Percentiles rank a stretch among this genome's conserved stretches.
phyloP scores from a whole-genome alignment of 2,329 filamentous ascomycete genomes.

The Zalaria sp. region DNA sequence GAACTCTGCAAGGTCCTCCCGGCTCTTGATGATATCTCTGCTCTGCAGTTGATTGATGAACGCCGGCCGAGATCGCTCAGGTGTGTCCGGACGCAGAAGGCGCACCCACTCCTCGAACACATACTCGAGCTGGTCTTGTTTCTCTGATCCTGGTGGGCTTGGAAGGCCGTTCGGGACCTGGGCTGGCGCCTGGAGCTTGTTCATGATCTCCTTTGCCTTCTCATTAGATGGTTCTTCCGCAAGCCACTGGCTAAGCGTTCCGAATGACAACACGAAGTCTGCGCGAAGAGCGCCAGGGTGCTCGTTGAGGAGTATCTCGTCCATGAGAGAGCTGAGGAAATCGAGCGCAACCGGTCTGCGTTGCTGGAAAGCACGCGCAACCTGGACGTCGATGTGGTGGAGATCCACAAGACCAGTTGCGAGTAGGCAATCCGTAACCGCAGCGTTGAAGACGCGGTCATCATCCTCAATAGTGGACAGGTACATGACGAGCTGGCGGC shows the following conservation, averaged over 20 bases:
- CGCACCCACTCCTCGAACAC: constrained; percentile 92
- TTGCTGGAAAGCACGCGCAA: constrained; percentile 58
- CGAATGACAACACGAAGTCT: constrained; percentile 72
- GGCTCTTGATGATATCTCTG: constrained; percentile 54
- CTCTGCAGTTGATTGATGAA: constrained; percentile 79
- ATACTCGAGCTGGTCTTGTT: constrained; percentile 80
- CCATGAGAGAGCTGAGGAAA: constrained; percentile 66
- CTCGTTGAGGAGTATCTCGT: constrained; percentile 65
- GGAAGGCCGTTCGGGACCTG: constrained; percentile 41
- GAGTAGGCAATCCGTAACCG: constrained; percentile 46
- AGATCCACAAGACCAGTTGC: constrained; percentile 47
- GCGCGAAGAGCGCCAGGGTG: constrained; percentile 66
- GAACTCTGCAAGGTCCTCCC: constrained; percentile 67
- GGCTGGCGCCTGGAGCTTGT: constrained; percentile 43
- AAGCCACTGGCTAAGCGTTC: constrained; percentile 71
- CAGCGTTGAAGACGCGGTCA: constrained; percentile 47
- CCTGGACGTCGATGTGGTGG: constrained; percentile 44
- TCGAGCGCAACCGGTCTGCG: constrained; percentile 60
- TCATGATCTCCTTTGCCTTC: constrained; percentile 57
- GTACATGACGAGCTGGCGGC: constrained; percentile 38
- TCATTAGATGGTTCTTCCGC: constrained; percentile 53
- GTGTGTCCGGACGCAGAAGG: constrained; percentile 62
- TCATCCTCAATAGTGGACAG: constrained; percentile 37
- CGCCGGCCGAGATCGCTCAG: constrained; percentile 54
- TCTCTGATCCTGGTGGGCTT: constrained; percentile 42